Conservation (phyloP, 2,329 filamentous ascomycete species). For the Sclerotinia subarctica region DNA sequence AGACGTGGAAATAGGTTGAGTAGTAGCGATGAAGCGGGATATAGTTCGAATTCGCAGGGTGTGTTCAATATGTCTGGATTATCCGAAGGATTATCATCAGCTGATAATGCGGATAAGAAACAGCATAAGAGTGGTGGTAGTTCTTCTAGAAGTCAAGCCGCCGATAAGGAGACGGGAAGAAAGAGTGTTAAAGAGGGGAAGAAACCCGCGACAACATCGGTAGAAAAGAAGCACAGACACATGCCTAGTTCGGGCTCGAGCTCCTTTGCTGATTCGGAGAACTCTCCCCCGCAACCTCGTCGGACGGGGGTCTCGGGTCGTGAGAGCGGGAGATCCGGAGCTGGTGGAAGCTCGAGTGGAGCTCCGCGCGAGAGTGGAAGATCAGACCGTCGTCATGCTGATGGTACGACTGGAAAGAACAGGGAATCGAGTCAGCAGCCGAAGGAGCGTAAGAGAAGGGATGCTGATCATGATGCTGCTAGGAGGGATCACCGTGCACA, state of each 20-base stretch:
- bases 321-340: no score
- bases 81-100: background rate
- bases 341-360: no score
- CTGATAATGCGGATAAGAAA: background rate
- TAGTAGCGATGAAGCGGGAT: no score
- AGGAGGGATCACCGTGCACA: background rate
- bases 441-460: no score
- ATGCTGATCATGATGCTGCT: background rate
- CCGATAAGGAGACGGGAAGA: no score
- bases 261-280: background rate
- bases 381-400: no score
- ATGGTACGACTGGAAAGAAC: background rate
- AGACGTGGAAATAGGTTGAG: background rate
- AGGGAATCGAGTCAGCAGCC: background rate
- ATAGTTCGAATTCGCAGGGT: background rate
- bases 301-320: no score
- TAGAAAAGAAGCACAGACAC: background rate
- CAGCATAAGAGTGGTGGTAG: background rate
- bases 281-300: background rate
- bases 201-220: background rate
- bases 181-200: background rate
- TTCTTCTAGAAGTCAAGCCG: background rate
- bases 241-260: background rate
- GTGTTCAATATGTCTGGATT: background rate
- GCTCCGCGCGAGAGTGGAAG: no score